A percentile compares a stretch with the other conserved stretches of the same genome.
Evolutionary conservation across 164 flowering plant species (phyloP).

Genomic region (Aristolochia californica): DNA sequence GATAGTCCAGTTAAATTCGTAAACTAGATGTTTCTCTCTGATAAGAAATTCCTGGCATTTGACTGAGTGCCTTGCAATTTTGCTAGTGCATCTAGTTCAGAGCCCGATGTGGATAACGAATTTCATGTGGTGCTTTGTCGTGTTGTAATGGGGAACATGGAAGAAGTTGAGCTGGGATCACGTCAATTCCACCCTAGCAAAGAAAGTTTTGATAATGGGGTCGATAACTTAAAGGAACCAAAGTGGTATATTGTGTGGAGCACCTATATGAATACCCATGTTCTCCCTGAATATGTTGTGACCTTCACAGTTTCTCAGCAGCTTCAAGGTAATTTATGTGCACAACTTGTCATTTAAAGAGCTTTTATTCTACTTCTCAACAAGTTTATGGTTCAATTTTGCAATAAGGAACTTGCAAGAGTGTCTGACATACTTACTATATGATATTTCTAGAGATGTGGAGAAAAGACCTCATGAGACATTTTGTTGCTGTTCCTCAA

Average conservation of each 20-base stretch:
- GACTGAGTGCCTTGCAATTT: no score
- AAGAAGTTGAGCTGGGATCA: constrained; percentile 38
- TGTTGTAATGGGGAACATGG: constrained; percentile 47
- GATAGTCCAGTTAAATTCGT: no score
- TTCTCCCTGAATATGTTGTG: constrained; percentile 50
- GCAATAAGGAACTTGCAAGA: no score
- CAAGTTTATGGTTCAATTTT: not conserved
- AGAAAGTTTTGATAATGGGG: constrained; percentile 39
- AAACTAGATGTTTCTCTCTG: no score
- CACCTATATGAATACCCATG: constrained; percentile 36
- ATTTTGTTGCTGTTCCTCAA: not conserved
- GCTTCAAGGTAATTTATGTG: constrained; percentile 19
- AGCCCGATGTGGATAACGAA: constrained; percentile 32
- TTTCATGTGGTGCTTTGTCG: constrained; percentile 44
- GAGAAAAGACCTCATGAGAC: not conserved
- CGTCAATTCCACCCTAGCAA: constrained; percentile 32
- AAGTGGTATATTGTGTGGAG: constrained; percentile 46
- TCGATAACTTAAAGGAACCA: constrained; percentile 40
- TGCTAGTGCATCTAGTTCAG: constrained; percentile 28
- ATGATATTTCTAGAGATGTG: constrained; percentile 1
- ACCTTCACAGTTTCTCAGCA: constrained; percentile 26
- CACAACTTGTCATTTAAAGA: not conserved
- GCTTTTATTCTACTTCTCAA: not conserved
- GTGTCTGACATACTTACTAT: not conserved
- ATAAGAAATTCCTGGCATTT: no score